Evolutionary conservation across 805 yeast genomes (phyloP).

Genomic region (Candida koratica): DNA sequence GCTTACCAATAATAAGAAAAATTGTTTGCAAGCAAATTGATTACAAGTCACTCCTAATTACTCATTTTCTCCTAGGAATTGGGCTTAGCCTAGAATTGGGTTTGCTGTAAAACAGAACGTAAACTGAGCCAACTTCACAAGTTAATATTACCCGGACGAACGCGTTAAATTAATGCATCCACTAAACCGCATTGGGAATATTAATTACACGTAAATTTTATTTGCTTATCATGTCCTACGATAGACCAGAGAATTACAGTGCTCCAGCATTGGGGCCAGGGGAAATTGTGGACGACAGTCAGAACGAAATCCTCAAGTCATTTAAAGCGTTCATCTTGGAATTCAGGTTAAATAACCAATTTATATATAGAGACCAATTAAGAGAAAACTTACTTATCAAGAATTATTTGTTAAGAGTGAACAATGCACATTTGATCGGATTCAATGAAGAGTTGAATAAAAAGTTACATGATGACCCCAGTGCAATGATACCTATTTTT

Average conservation of each 20-base stretch:
- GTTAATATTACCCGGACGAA: constrained; percentile 2
- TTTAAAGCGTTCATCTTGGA: constrained; percentile 81
- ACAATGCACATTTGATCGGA: constrained; percentile 78
- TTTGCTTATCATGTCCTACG: constrained; percentile 55
- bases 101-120: no score
- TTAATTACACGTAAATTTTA: constrained; percentile 14
- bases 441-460: constrained; percentile 88
- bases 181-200: constrained; percentile 9
- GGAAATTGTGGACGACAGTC: constrained; percentile 57
- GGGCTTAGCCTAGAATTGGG: no score
- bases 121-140: no score
- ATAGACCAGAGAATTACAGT: constrained; percentile 64
- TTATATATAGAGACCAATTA: constrained; percentile 84
- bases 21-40: no score
- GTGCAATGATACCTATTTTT: constrained; percentile 80
- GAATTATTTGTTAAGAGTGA: constrained; percentile 67
- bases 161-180: constrained; percentile 14
- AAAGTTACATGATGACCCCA: constrained; percentile 78
- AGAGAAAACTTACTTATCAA: constrained; percentile 80
- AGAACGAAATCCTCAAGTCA: constrained; percentile 67
- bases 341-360: constrained; percentile 77
- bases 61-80: no score
- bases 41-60: no score
- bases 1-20: no score
- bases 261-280: constrained; percentile 89